Percentiles rank a stretch among this genome's conserved stretches.
phyloP scores from a whole-genome alignment of 495 filamentous ascomycete species.

The Xylaria flabelliformis region DNA sequence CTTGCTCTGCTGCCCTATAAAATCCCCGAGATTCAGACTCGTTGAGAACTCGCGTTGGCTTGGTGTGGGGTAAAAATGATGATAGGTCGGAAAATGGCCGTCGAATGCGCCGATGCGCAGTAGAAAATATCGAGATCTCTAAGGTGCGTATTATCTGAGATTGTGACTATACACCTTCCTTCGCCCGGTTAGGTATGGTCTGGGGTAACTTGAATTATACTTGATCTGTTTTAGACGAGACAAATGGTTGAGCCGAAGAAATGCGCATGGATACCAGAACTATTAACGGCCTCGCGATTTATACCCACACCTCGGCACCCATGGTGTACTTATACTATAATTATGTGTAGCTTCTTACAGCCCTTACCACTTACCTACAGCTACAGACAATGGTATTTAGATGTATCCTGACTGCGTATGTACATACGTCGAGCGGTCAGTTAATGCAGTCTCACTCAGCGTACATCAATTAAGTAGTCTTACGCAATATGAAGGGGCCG shows the following conservation, averaged over 20 bases:
- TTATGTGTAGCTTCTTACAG: not conserved
- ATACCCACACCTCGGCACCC: not conserved
- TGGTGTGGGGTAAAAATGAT: conserved; percentile 16
- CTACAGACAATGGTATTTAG: not conserved
- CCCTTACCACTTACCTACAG: not conserved
- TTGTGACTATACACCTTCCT: not conserved
- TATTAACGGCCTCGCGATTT: not conserved
- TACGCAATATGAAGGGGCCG: not conserved
- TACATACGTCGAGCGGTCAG: not conserved
- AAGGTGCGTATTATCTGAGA: not conserved
- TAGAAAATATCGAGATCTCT: conserved; percentile 2
- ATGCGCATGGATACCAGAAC: not conserved
- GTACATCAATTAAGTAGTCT: not conserved
- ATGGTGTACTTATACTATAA: not conserved
- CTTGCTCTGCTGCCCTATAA: not conserved
- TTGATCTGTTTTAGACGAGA: not conserved
- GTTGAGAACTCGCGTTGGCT: not conserved
- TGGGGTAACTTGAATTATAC: not conserved
- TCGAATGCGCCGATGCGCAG: conserved; percentile 7
- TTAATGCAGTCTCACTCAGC: conserved; percentile 4
- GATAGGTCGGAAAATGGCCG: conserved; percentile 22
- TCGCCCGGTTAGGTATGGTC: not conserved
- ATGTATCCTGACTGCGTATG: not conserved
- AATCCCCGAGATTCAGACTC: not conserved
- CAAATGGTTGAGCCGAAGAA: not conserved